Conservation (phyloP, 305 asterid species). For the Fraxinus xanthoxyloides region DNA sequence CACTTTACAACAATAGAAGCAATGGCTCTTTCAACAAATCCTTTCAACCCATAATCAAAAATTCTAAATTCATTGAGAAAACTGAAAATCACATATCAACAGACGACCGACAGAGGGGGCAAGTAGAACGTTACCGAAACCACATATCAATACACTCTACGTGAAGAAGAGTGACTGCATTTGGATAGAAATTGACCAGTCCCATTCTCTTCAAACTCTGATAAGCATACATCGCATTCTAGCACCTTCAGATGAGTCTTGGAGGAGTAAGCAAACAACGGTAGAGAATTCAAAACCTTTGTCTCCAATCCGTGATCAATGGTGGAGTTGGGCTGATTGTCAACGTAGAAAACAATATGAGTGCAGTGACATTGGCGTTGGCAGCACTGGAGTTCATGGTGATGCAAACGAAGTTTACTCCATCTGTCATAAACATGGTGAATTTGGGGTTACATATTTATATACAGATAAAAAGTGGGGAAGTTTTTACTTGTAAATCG, state of each 20-base stretch:
- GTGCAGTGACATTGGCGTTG: conserved; percentile 38
- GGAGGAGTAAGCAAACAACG: conserved; percentile 40
- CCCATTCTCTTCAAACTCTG: conserved; percentile 63
- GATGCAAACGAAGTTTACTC: conserved; percentile 33
- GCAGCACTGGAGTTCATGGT: conserved; percentile 53
- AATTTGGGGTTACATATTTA: too few species aligned
- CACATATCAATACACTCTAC: conserved; percentile 76
- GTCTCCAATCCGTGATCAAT: conserved; percentile 50
- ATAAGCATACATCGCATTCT: conserved; percentile 73
- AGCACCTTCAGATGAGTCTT: conserved; percentile 28
- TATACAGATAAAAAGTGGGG: too few species aligned
- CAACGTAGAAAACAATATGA: conserved; percentile 55
- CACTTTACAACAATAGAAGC: conserved; percentile 90
- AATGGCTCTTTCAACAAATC: conserved; percentile 88
- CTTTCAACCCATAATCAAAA: conserved; percentile 54
- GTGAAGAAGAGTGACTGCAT: conserved; percentile 64
- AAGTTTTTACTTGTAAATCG: too few species aligned
- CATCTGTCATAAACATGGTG: too few species aligned
- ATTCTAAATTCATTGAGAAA: not conserved
- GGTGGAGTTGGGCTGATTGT: conserved; percentile 21
- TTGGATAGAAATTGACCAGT: conserved; percentile 53
- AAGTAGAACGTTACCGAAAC: conserved; percentile 72
- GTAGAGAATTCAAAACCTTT: conserved; percentile 51
- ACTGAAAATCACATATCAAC: conserved; percentile 32
- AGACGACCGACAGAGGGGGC: conserved; percentile 78